phyloP scores from a whole-genome alignment of 2,329 filamentous ascomycete species.

The Hymenoscyphus occultus region DNA sequence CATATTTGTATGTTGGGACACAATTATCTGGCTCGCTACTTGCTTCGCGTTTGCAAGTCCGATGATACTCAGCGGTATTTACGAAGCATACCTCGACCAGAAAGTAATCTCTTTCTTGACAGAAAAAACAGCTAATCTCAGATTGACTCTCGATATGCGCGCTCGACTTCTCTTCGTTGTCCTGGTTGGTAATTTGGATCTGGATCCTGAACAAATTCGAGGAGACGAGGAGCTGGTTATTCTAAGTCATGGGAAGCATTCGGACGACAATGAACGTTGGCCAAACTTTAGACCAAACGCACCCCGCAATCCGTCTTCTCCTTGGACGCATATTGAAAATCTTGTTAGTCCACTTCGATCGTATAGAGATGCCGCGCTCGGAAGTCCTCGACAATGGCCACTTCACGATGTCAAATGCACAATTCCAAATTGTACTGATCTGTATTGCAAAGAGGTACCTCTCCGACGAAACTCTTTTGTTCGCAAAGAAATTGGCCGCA shows the following conservation, averaged over 20 bases:
- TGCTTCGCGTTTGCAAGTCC: conserved; percentile 23
- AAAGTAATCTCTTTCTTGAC: conserved; percentile 20
- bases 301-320: conserved; percentile 14
- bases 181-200: conserved; percentile 27
- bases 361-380: conserved; percentile 15
- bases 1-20: conserved; percentile 16
- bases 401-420: conserved; percentile 18
- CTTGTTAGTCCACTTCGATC: conserved; percentile 21
- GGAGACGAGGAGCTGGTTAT: conserved; percentile 14
- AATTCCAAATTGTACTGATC: conserved; percentile 13
- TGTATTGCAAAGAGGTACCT: conserved; percentile 16
- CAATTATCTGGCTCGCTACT: conserved; percentile 21
- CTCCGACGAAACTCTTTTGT: conserved; percentile 11
- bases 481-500: conserved; percentile 19
- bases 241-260: conserved; percentile 7
- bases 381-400: conserved; percentile 20
- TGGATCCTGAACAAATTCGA: conserved; percentile 14
- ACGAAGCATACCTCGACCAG: conserved; percentile 23
- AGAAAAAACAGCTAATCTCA: conserved; percentile 13
- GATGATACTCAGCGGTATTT: conserved; percentile 24
- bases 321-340: conserved; percentile 23
- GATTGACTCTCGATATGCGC: conserved; percentile 23
- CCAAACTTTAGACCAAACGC: conserved; percentile 8
- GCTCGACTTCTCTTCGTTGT: conserved; percentile 24
- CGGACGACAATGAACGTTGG: conserved; percentile 14